phyloP scores from a whole-genome alignment of 257 asterid species.

The Salvia miltiorrhiza region DNA sequence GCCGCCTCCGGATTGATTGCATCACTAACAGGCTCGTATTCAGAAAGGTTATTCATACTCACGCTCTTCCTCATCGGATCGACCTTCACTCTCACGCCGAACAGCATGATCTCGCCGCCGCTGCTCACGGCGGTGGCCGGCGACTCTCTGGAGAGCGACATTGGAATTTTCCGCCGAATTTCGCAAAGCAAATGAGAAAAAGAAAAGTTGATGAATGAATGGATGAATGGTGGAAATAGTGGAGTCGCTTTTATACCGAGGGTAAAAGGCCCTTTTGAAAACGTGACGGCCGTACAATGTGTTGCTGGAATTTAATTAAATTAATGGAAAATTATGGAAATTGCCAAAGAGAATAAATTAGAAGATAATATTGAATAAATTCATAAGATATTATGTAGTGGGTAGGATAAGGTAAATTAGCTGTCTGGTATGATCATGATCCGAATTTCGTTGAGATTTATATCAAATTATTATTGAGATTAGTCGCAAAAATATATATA shows the following conservation, averaged over 20 bases:
- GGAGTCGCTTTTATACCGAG: conserved; percentile 20
- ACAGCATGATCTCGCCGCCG: conserved; percentile 57
- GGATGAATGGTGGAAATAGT: background rate
- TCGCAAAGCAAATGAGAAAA: background rate
- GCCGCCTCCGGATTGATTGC: conserved; percentile 27
- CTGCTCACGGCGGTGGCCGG: conserved; percentile 25
- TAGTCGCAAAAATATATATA: background rate
- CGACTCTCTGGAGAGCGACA: conserved; percentile 31
- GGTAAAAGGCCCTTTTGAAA: conserved; percentile 16
- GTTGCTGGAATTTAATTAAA: conserved; percentile 11
- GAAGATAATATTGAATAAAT: conserved; percentile 4
- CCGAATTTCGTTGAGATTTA: background rate
- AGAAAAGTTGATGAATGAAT: conserved; percentile 9
- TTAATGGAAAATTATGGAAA: background rate
- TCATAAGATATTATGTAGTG: background rate
- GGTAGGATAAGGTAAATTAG: conserved; percentile 12
- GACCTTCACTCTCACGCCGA: conserved; percentile 72
- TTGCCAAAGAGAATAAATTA: background rate
- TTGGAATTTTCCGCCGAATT: background rate
- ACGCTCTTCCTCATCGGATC: conserved; percentile 89
- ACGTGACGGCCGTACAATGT: conserved; percentile 37
- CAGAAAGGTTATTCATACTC: conserved; percentile 74
- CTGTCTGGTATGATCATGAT: background rate
- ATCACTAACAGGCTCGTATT: conserved; percentile 39
- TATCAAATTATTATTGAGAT: background rate